phyloP scores from a whole-genome alignment of 208 protist genomes.

The Crithidia thermophila region DNA sequence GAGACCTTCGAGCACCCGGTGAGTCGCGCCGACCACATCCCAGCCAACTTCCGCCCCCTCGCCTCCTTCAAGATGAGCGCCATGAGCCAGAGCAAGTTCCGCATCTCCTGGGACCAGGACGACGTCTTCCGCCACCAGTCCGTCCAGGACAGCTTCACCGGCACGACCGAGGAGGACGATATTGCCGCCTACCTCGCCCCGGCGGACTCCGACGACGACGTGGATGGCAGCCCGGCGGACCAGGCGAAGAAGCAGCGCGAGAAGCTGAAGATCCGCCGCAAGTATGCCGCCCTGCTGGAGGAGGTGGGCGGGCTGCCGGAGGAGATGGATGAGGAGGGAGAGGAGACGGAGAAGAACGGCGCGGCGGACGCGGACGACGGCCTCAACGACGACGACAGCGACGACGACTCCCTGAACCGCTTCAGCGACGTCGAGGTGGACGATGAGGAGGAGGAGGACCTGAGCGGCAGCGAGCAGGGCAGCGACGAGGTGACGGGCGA shows the following conservation, averaged over 20 bases:
- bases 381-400: conserved; percentile 44
- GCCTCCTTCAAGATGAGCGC: conserved; percentile 82
- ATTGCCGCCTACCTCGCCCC: conserved; percentile 89
- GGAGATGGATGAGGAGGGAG: conserved; percentile 33
- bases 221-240: conserved; percentile 15
- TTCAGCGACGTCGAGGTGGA: conserved; percentile 82
- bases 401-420: conserved; percentile 82
- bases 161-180: conserved; percentile 87
- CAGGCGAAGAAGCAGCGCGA: conserved; percentile 42
- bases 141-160: conserved; percentile 86
- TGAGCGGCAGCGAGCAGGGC: conserved; percentile 20
- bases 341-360: not conserved
- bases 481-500: conserved; percentile 51
- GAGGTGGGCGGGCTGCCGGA: conserved; percentile 80
- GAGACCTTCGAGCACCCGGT: conserved; percentile 79
- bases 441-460: conserved; percentile 26
- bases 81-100: conserved; percentile 87
- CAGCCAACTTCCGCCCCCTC: conserved; percentile 81
- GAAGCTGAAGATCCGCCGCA: conserved; percentile 66
- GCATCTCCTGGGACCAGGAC: conserved; percentile 94
- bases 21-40: conserved; percentile 64
- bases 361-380: conserved; percentile 20
- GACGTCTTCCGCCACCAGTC: conserved; percentile 84
- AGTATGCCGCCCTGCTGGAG: conserved; percentile 83
- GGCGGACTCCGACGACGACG: conserved; percentile 79